A percentile compares a stretch with the other conserved stretches of the same genome.
These are phyloP conservation scores for Letharia lupina DNA, from an alignment of 495 filamentous ascomycete species.

Conservation along the genomic window DNA sequence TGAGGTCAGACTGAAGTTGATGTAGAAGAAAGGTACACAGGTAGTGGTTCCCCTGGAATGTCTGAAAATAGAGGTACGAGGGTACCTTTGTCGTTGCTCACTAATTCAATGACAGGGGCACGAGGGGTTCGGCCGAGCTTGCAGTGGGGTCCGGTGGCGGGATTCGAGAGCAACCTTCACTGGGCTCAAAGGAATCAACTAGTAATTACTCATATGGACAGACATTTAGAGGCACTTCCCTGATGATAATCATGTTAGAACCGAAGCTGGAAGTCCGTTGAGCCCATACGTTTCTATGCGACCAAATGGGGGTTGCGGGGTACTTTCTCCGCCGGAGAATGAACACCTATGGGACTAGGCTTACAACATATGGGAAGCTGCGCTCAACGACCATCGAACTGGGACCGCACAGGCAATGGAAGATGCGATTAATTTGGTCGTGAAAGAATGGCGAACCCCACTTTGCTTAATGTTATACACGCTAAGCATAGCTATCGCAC, in stretches of 20 bases:
- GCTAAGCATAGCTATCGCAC: constrained; percentile 5
- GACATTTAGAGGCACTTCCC: not conserved
- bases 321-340: constrained; percentile 6
- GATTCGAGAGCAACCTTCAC: not conserved
- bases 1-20: constrained; percentile 13
- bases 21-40: not conserved
- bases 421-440: not conserved
- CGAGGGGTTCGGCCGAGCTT: not conserved
- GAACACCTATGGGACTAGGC: not conserved
- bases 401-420: not conserved
- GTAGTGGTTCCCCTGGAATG: not conserved
- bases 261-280: not conserved
- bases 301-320: constrained; percentile 10
- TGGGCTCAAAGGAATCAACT: not conserved
- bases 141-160: constrained; percentile 10
- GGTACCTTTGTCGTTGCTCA: constrained; percentile 11
- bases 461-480: not conserved
- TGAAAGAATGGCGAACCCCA: not conserved
- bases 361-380: not conserved
- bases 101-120: constrained; percentile 13
- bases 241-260: no score
- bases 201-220: not conserved
- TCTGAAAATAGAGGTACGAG: not conserved
- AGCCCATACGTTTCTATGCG: not conserved
- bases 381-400: not conserved